These are phyloP conservation scores for Apiospora malaysiana DNA, from an alignment of 2,329 filamentous ascomycete species.

Conservation along the genomic window DNA sequence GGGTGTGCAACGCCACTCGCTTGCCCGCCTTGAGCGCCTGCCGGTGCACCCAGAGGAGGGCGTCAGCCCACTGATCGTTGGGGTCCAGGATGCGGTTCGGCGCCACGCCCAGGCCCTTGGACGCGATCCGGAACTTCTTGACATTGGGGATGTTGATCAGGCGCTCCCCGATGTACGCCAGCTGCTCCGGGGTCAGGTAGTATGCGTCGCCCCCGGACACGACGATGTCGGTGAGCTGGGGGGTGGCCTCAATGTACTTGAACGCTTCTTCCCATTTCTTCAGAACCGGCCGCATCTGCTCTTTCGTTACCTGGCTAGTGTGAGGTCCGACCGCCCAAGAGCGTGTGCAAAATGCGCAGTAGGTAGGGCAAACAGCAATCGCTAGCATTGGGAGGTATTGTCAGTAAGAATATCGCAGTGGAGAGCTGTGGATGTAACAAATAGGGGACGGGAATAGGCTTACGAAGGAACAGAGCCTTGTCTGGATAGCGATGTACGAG, in stretches of 20 bases:
- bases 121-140: constrained; percentile 64
- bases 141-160: constrained; percentile 64
- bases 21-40: constrained; percentile 60
- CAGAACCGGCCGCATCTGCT: constrained; percentile 43
- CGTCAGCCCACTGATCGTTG: constrained; percentile 58
- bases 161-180: constrained; percentile 59
- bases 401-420: constrained; percentile 29
- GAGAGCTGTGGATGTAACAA: neutral
- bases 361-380: constrained; percentile 65
- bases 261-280: constrained; percentile 62
- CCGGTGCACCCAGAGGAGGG: constrained; percentile 57
- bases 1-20: constrained; percentile 66
- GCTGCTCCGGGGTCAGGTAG: constrained; percentile 58
- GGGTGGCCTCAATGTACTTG: constrained; percentile 58
- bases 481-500: constrained; percentile 69
- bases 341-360: constrained; percentile 68
- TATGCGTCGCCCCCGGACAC: constrained; percentile 69
- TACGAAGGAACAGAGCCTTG: constrained; percentile 66
- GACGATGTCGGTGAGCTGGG: constrained; percentile 61
- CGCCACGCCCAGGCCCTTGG: constrained; percentile 65
- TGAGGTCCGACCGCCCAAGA: constrained; percentile 63
- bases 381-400: constrained; percentile 45
- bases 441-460: constrained; percentile 29
- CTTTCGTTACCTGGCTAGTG: constrained; percentile 56
- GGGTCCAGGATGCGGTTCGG: constrained; percentile 61